phyloP scores from a whole-genome alignment of 2,329 filamentous ascomycete species.

The Aspergillus sp. region DNA sequence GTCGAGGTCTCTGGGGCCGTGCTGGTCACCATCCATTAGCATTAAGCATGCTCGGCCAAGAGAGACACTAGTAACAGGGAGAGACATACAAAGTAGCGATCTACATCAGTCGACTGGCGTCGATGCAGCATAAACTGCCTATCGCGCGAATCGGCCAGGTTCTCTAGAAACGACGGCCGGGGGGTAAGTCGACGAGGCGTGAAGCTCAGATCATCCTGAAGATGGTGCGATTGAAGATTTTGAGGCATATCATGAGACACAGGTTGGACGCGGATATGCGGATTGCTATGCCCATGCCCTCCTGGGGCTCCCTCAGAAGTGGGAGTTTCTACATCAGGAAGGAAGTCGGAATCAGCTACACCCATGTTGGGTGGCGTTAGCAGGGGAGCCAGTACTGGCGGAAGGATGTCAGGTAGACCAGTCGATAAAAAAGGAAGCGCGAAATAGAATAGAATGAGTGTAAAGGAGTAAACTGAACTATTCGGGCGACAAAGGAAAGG shows the following conservation, averaged over 20 bases:
- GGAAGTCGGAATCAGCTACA: not conserved
- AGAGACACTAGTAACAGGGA: too few species aligned
- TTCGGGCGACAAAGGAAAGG: not conserved
- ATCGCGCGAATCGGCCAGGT: constrained; percentile 25
- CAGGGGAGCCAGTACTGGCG: not conserved
- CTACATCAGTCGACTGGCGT: constrained; percentile 40
- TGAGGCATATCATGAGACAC: too few species aligned
- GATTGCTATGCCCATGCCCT: too few species aligned
- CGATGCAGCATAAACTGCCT: constrained; percentile 22
- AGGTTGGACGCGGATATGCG: too few species aligned
- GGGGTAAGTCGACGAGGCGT: constrained; percentile 16
- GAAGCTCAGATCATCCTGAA: constrained; percentile 7
- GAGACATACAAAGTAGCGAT: constrained; percentile 52
- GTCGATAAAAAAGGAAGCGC: not conserved
- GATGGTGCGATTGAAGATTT: not conserved
- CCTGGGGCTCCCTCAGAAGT: constrained; percentile 2
- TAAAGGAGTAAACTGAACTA: not conserved
- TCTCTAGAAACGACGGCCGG: constrained; percentile 26
- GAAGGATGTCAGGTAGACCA: not conserved
- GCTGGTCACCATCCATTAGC: constrained; percentile 7
- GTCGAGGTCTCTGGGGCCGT: constrained; percentile 56
- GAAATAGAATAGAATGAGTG: not conserved
- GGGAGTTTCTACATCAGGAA: constrained; percentile 6
- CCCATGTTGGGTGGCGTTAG: constrained; percentile 7
- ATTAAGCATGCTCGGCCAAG: too few species aligned